Evolutionary conservation across 805 yeast species (phyloP).

Genomic region (Yamadazyma tumulicola): DNA sequence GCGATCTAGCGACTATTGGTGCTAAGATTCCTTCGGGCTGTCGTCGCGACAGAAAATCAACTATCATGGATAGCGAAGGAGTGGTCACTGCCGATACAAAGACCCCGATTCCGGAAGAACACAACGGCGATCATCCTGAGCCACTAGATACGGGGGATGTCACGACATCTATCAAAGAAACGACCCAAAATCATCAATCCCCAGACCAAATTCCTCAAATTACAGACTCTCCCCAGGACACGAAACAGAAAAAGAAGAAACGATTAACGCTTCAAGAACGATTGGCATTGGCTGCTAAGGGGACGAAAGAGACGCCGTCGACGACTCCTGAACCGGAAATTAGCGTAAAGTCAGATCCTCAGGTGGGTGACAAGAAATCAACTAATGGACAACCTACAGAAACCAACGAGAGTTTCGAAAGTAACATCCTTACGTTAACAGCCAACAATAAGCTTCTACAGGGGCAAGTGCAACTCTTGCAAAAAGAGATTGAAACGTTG

Average conservation of each 20-base stretch:
- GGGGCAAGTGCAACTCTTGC: neutral
- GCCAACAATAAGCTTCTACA: conserved; percentile 1
- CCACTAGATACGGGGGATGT: too few species aligned
- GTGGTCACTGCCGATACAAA: too few species aligned
- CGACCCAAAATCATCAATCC: neutral
- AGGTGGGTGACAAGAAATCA: neutral
- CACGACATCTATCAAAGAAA: conserved; percentile 1
- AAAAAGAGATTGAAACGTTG: conserved; percentile 2
- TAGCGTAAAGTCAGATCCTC: conserved; percentile 1
- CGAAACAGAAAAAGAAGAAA: too few species aligned
- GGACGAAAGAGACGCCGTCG: conserved; percentile 22
- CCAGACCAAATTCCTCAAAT: neutral
- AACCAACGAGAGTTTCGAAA: neutral
- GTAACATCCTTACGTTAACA: neutral
- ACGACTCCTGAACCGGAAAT: neutral
- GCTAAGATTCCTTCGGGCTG: too few species aligned
- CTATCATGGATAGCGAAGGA: too few species aligned
- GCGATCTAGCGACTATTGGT: neutral
- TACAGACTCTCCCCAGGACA: too few species aligned
- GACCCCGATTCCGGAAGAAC: too few species aligned
- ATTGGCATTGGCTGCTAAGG: conserved; percentile 74
- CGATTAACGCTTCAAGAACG: conserved; percentile 81
- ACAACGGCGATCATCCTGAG: too few species aligned
- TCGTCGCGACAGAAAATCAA: too few species aligned
- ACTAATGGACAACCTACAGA: neutral